Conservation (phyloP, 257 asterid species). For the Rehmannia glutinosa region DNA sequence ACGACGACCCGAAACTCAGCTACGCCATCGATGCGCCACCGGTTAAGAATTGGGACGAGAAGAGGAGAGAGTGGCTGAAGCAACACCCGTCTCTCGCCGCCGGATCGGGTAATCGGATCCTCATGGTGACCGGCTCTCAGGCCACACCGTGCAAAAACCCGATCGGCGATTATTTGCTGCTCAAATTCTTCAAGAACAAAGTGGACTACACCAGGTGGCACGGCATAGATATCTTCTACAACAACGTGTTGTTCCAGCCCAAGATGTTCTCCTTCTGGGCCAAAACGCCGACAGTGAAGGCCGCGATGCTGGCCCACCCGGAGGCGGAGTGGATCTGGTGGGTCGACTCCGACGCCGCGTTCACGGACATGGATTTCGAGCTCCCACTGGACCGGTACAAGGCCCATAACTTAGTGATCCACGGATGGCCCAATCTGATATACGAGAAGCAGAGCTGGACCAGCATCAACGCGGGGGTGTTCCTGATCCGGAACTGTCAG, state of each 20-base stretch:
- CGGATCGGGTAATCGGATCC: slow-evolving; percentile 34
- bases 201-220: slow-evolving; percentile 74
- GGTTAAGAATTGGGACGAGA: slow-evolving; percentile 61
- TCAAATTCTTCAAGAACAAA: slow-evolving; percentile 73
- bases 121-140: slow-evolving; percentile 79
- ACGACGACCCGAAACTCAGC: slow-evolving; percentile 68
- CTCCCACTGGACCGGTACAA: slow-evolving; percentile 59
- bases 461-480: slow-evolving; percentile 73
- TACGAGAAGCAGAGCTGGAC: slow-evolving; percentile 66
- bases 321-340: slow-evolving; percentile 95
- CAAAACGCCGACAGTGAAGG: slow-evolving; percentile 54
- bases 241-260: slow-evolving; percentile 55
- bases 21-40: slow-evolving; percentile 63
- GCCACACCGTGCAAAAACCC: slow-evolving; percentile 65
- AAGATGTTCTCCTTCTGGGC: slow-evolving; percentile 80
- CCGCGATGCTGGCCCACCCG: slow-evolving; percentile 85
- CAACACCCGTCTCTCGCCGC: slow-evolving; percentile 53
- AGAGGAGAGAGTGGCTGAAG: slow-evolving; percentile 55
- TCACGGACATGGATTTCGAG: slow-evolving; percentile 84
- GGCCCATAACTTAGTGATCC: slow-evolving; percentile 58
- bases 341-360: slow-evolving; percentile 86
- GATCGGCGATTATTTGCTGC: slow-evolving; percentile 62
- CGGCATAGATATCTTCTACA: slow-evolving; percentile 68
- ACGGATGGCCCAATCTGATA: slow-evolving; percentile 61
- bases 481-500: slow-evolving; percentile 61